Percentiles rank a stretch among this genome's conserved stretches.
These are phyloP conservation scores for Trichoderma arundinaceum DNA, from an alignment of 2,329 filamentous ascomycete genomes.

Conservation along the genomic window DNA sequence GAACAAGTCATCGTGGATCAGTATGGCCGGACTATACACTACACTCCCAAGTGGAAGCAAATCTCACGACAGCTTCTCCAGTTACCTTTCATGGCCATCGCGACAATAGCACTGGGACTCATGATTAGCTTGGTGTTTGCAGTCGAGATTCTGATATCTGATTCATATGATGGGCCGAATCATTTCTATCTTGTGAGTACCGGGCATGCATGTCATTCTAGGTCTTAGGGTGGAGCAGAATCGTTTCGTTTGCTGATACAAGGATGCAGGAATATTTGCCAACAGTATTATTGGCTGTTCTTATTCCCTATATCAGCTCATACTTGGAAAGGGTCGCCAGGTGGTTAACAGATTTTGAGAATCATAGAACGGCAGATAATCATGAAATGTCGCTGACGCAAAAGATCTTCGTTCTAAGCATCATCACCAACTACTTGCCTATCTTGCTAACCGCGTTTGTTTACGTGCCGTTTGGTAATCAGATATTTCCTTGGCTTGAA, in stretches of 20 bases:
- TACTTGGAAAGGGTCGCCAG: slow-evolving; percentile 68
- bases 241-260: background rate
- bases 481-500: slow-evolving; percentile 71
- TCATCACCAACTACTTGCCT: slow-evolving; percentile 79
- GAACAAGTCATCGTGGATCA: slow-evolving; percentile 67
- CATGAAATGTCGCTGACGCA: slow-evolving; percentile 73
- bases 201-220: too few relatives aligned
- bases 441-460: slow-evolving; percentile 79
- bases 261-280: slow-evolving; percentile 69
- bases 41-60: slow-evolving; percentile 69
- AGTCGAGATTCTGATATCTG: slow-evolving; percentile 76
- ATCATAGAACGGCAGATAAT: slow-evolving; percentile 72
- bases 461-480: slow-evolving; percentile 74
- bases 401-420: slow-evolving; percentile 78
- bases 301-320: slow-evolving; percentile 68
- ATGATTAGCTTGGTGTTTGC: slow-evolving; percentile 73
- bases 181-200: slow-evolving; percentile 65
- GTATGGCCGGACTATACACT: slow-evolving; percentile 64
- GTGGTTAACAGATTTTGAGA: slow-evolving; percentile 71
- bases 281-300: slow-evolving; percentile 70
- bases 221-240: too few relatives aligned
- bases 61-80: slow-evolving; percentile 70
- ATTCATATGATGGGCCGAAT: slow-evolving; percentile 73
- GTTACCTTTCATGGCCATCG: slow-evolving; percentile 69
- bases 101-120: slow-evolving; percentile 63